These are phyloP conservation scores for Actinomortierella wolfii DNA, from an alignment of 371 early-diverging fungal species.

Conservation along the genomic window DNA sequence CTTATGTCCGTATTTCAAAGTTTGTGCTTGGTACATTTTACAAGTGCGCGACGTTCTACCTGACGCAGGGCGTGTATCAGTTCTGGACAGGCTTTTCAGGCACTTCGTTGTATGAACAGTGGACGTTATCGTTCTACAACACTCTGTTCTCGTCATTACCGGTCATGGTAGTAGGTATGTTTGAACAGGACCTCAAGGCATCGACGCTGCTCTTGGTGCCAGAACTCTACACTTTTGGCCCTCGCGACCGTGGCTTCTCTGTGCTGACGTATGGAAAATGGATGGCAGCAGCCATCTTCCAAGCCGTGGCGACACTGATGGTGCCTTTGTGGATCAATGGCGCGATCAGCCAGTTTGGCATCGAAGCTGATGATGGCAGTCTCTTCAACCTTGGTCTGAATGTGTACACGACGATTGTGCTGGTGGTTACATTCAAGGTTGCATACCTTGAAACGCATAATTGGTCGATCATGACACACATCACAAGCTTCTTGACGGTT, in stretches of 20 bases:
- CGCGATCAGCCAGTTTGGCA: constrained; percentile 46
- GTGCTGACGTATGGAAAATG: constrained; percentile 58
- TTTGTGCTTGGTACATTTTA: constrained; percentile 80
- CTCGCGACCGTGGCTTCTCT: constrained; percentile 65
- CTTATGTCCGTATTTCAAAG: constrained; percentile 74
- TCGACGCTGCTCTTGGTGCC: constrained; percentile 72
- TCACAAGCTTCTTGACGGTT: constrained; percentile 54
- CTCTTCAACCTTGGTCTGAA: constrained; percentile 55
- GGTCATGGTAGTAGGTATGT: constrained; percentile 79
- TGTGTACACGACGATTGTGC: constrained; percentile 60
- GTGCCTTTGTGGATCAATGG: constrained; percentile 52
- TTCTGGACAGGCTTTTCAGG: constrained; percentile 83
- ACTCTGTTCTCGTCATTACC: constrained; percentile 82
- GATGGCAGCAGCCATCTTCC: constrained; percentile 66
- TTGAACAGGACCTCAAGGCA: constrained; percentile 80
- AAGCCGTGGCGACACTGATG: constrained; percentile 55
- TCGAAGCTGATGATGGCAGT: constrained; percentile 41
- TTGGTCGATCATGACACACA: constrained; percentile 57
- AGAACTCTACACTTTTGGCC: constrained; percentile 73
- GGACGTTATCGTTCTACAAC: constrained; percentile 84
- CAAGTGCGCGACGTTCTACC: constrained; percentile 80
- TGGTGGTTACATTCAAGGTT: constrained; percentile 66
- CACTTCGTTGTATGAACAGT: constrained; percentile 78
- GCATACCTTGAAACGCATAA: constrained; percentile 62
- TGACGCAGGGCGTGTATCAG: constrained; percentile 68